Percentiles rank a stretch among this genome's conserved stretches.
Evolutionary conservation across 495 filamentous ascomycete genomes (phyloP).

Genomic region (Massariosphaeria phaeospora): DNA sequence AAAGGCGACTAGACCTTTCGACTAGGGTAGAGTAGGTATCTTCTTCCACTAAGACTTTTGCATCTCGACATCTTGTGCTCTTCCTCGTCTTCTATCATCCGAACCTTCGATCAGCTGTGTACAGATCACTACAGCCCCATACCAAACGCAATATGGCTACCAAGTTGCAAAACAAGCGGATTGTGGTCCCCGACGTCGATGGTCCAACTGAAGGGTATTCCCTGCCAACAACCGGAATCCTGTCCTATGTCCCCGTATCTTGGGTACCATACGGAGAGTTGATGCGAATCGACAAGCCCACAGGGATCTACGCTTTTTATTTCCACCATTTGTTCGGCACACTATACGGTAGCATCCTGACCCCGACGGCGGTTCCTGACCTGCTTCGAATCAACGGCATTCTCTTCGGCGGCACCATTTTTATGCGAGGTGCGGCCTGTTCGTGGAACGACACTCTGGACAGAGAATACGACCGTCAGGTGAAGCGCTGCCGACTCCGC

Average conservation of each 20-base stretch:
- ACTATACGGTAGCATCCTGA: constrained; percentile 30
- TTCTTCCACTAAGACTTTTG: too few species aligned
- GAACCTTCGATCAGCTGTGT: too few species aligned
- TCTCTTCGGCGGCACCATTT: constrained; percentile 24
- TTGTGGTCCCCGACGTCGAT: too few species aligned
- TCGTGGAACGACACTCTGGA: constrained; percentile 49
- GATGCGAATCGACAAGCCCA: constrained; percentile 43
- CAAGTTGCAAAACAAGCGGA: too few species aligned
- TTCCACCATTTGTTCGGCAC: constrained; percentile 39
- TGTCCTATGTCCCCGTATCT: constrained; percentile 28
- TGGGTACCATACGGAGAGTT: constrained; percentile 44
- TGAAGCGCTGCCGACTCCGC: constrained; percentile 40
- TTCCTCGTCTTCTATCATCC: too few species aligned
- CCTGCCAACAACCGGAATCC: constrained; percentile 23
- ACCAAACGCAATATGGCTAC: too few species aligned
- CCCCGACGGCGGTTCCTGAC: background rate
- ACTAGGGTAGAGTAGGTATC: too few species aligned
- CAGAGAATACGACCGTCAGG: constrained; percentile 42
- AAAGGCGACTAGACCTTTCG: too few species aligned
- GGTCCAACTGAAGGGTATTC: too few species aligned
- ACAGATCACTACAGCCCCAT: too few species aligned
- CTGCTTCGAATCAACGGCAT: background rate
- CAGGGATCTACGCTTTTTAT: constrained; percentile 40
- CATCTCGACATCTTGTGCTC: too few species aligned
- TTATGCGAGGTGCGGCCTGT: constrained; percentile 38